A percentile compares a stretch with the other conserved stretches of the same genome.
These are phyloP conservation scores for Panaeolus papilionaceus DNA, from an alignment of 768 basidiomycete species.

Conservation along the genomic window DNA sequence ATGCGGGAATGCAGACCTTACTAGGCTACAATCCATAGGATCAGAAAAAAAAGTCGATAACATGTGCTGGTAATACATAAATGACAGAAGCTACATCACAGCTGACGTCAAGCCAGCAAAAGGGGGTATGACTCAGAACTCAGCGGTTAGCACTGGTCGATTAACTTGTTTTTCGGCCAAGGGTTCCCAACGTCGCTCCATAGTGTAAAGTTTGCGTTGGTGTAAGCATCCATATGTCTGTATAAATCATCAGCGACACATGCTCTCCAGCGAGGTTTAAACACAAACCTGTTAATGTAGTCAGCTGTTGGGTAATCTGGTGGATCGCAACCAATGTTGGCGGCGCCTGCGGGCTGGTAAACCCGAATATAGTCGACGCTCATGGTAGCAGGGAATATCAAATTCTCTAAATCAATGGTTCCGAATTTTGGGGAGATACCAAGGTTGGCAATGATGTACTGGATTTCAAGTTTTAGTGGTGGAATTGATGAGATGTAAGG, in stretches of 20 bases:
- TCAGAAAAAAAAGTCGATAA: background rate
- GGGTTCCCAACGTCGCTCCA: conserved; percentile 45
- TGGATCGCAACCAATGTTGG: conserved; percentile 71
- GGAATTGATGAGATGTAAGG: conserved; percentile 36
- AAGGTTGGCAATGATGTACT: conserved; percentile 54
- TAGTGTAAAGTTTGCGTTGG: conserved; percentile 47
- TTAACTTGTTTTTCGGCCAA: conserved; percentile 57
- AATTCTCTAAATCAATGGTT: conserved; percentile 47
- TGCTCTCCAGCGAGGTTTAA: background rate
- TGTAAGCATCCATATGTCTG: conserved; percentile 47
- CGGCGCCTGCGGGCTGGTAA: conserved; percentile 63
- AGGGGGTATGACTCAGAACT: background rate
- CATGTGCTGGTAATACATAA: background rate
- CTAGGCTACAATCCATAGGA: background rate
- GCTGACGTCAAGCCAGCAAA: background rate
- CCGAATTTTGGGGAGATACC: conserved; percentile 13
- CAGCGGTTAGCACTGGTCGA: conserved; percentile 40
- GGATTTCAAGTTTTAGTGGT: conserved; percentile 16
- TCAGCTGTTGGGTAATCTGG: conserved; percentile 63
- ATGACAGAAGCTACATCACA: background rate
- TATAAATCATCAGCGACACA: background rate
- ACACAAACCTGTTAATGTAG: conserved; percentile 49
- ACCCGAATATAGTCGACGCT: conserved; percentile 80
- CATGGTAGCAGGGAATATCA: conserved; percentile 72
- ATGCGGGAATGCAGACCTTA: background rate